Evolutionary conservation across 2,329 filamentous ascomycete species (phyloP), one percentile per base, ranked within the genome.

Genomic region (Aspergillus proliferans): DNA sequence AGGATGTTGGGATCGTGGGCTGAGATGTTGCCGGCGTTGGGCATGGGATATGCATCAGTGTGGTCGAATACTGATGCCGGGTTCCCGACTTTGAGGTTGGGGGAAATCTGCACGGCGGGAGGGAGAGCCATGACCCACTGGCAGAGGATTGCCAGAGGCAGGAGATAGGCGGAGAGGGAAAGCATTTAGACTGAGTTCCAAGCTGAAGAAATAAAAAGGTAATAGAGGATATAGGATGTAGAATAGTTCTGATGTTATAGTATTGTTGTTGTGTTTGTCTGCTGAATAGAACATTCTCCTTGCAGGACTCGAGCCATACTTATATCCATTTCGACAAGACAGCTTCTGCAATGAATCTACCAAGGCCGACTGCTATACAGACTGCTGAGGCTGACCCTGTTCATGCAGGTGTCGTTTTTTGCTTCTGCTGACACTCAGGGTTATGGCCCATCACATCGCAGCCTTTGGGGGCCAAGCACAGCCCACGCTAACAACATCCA

Each of bases 1-100:
- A 66, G 28, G 15, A 66, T 58, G 33, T 64, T 64, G 5, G 63
- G 63, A 38, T 66, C 63, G 44, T 65, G 63, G 4, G 45, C 57
- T 33, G 33, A 22, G 12, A 61, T 14, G 14, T 60, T 47, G 12
- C 55, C 60, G 10, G 24, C 19, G n/a, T 61, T 62, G 7, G 60
- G 50, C 1, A 55, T 43, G 1, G 60, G 59, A 7, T 55, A 47
- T 6, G 14, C n/a, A 10, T 18, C 15, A 15, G 34, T 30, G 12
- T 19, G 26, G 3, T 22, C 24, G 3, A 47, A 41, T 10, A 30
- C 28, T 10, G 24, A 28, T 5, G 15, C 19, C 6, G 42, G 24
- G 7, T 47, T 39, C 15, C 18, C 4, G 24, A 38, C 36, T 9
- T 22, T 42, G 3, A 39, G 22, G 5, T 41, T 47, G n/a, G 38